Conservation (phyloP, 805 yeast genomes). For the Brettanomyces nanus region DNA sequence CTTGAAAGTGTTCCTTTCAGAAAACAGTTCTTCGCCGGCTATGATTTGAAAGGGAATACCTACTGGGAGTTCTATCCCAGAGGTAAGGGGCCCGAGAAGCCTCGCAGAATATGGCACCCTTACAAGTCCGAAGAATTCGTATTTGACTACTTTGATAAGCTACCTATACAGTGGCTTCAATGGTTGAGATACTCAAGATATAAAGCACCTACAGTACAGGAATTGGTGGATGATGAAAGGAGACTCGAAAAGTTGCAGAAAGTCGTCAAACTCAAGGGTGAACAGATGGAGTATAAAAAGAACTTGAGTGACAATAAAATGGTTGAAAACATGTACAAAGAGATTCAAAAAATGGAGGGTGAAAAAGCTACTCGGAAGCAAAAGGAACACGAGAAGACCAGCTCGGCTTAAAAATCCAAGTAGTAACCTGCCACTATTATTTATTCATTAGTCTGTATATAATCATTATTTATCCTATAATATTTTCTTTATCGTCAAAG, state of each 20-base stretch:
- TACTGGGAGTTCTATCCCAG: constrained; percentile 73
- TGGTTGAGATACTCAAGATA: constrained; percentile 67
- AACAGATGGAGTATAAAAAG: constrained; percentile 26
- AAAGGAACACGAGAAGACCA: too few relatives aligned
- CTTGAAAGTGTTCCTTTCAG: constrained; percentile 62
- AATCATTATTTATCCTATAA: neutral
- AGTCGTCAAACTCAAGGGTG: constrained; percentile 39
- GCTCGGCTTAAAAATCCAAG: too few relatives aligned
- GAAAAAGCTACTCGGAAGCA: neutral
- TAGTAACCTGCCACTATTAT: too few relatives aligned
- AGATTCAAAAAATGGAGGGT: constrained; percentile 14
- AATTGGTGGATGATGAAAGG: constrained; percentile 47
- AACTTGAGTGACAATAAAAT: constrained; percentile 12
- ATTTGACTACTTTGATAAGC: constrained; percentile 51
- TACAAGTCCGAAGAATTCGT: constrained; percentile 36
- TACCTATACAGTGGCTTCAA: constrained; percentile 70
- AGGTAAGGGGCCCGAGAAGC: constrained; percentile 29
- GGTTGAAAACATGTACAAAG: constrained; percentile 16
- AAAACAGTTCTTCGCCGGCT: constrained; percentile 57
- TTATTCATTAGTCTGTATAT: neutral
- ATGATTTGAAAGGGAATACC: constrained; percentile 76
- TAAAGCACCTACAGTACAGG: constrained; percentile 53
- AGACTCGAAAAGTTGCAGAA: constrained; percentile 47
- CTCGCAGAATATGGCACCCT: constrained; percentile 61
- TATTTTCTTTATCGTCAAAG: too few relatives aligned